These are phyloP conservation scores for Metarhizium brunneum DNA, from an alignment of 2,329 filamentous ascomycete genomes.

Conservation along the genomic window DNA sequence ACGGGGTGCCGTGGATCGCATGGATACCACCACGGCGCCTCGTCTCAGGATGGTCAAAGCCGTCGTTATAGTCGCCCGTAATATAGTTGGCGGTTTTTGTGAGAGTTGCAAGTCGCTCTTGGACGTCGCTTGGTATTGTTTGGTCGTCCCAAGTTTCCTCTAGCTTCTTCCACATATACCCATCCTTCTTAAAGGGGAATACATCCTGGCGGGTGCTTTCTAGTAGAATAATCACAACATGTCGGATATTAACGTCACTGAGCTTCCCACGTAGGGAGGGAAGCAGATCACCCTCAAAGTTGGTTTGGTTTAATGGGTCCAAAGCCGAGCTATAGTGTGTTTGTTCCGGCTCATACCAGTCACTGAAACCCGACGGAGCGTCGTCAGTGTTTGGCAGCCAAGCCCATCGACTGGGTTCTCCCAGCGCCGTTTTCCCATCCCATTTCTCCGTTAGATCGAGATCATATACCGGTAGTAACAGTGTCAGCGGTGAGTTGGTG, in stretches of 20 bases:
- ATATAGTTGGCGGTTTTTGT: slow-evolving; percentile 22
- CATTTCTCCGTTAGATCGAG: no score
- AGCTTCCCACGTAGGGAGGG: slow-evolving; percentile 17
- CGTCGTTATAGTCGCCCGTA: slow-evolving; percentile 24
- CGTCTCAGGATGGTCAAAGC: slow-evolving; percentile 18
- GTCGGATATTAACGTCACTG: slow-evolving; percentile 27
- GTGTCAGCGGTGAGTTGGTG: slow-evolving; percentile 16
- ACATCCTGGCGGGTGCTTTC: slow-evolving; percentile 35
- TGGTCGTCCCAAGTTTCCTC: slow-evolving; percentile 19
- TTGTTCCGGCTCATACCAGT: slow-evolving; percentile 14
- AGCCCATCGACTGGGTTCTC: slow-evolving; percentile 9
- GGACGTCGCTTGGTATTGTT: slow-evolving; percentile 21
- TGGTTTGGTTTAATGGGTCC: slow-evolving; percentile 31
- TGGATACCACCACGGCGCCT: slow-evolving; percentile 27
- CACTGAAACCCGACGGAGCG: slow-evolving; percentile 14
- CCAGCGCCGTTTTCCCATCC: slow-evolving; percentile 16
- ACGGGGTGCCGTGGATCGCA: slow-evolving; percentile 28
- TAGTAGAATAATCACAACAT: slow-evolving; percentile 30
- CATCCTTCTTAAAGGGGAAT: slow-evolving; percentile 32
- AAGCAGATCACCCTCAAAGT: slow-evolving; percentile 23
- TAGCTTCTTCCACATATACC: slow-evolving; percentile 26
- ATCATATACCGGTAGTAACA: slow-evolving; percentile 9
- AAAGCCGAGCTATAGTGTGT: slow-evolving; percentile 23
- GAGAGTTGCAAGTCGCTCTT: slow-evolving; percentile 16
- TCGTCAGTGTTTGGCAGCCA: slow-evolving; percentile 15